These are phyloP conservation scores for Martensiomyces pterosporus DNA, from an alignment of 192 early-diverging fungal genomes.

Conservation along the genomic window DNA sequence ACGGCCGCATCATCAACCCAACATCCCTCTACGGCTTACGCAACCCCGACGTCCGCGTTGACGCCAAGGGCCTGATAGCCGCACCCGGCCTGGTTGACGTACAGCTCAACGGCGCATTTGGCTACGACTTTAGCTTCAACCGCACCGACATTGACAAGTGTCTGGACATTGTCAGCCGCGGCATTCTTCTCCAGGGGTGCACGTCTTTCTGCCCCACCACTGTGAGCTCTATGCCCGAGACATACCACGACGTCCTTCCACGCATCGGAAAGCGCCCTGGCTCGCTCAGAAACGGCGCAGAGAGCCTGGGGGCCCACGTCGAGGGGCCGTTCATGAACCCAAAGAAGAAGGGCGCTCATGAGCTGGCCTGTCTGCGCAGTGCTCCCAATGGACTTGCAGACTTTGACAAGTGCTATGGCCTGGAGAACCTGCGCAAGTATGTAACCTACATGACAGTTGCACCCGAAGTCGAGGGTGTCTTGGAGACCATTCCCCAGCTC, in stretches of 20 bases:
- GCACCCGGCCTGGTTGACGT: conserved; percentile 69
- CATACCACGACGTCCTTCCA: conserved; percentile 56
- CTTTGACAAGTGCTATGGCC: conserved; percentile 61
- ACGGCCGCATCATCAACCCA: conserved; percentile 68
- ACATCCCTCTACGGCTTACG: conserved; percentile 59
- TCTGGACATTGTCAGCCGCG: conserved; percentile 59
- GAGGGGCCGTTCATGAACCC: conserved; percentile 61
- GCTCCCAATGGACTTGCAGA: conserved; percentile 58
- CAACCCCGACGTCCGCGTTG: conserved; percentile 57
- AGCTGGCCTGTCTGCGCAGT: conserved; percentile 50
- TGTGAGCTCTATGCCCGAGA: conserved; percentile 58
- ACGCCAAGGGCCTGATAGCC: conserved; percentile 61
- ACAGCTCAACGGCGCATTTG: conserved; percentile 75
- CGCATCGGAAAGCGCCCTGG: conserved; percentile 56
- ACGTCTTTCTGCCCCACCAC: conserved; percentile 72
- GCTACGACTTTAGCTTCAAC: conserved; percentile 61
- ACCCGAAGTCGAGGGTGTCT: conserved; percentile 66
- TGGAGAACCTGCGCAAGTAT: conserved; percentile 32
- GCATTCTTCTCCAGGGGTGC: conserved; percentile 64
- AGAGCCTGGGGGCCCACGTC: conserved; percentile 55
- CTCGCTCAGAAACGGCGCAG: conserved; percentile 55
- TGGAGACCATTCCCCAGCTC: conserved; percentile 57
- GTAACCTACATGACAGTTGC: conserved; percentile 66
- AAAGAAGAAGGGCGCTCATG: conserved; percentile 67
- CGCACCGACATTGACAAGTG: conserved; percentile 53